Base-by-base conservation (phyloP, 1,139 yeast genomes). In the Yamadazyma mexicana region DNA sequence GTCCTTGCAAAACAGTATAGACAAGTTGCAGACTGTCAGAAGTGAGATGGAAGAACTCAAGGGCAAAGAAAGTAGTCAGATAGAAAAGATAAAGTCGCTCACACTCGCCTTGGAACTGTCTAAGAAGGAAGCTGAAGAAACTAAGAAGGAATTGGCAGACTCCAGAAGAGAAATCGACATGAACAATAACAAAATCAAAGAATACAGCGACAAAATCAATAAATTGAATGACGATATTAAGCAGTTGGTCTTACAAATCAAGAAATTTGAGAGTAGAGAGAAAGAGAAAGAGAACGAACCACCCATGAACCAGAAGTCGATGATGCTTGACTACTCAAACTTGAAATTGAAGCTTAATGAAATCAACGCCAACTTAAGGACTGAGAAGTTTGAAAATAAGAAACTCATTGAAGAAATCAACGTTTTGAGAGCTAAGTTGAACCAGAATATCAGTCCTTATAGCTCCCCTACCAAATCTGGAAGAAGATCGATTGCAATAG, bases 361-460 rank as follows among this genome's bases (percentile, higher is more conserved):
- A 43, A 72, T 67, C 31, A 69, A 71, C 42, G 82, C 81, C 6
- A 56, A 63, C 5, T 54, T 79, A 35, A 67, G 80, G 33, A 73
- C 68, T 35, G 82, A 79, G 46, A 66, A 69, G 38, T 75, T 78
- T 37, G 84, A 79, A 45, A 79, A 77, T 45, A 62, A 59, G 54
- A 75, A 76, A 47, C 56, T 83, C 31, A 60, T 66, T n/a, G 81
- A 83, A 37, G 87, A 83, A 44, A 51, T 83, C 39, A 69, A 73
- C 25, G 62, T 82, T 49, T 59, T 84, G 10, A 84, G 81, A 48
- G 73, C 56, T 27, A 59, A 73, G 39, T 55, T 65, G 8, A 46
- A 47, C 31, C 26, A 40, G 12, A 39, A 31, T 15, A 48, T 48
- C 26, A 61, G 62, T 42, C 52, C 64, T 16, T 58, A 53, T 31